Evolutionary conservation across 2,329 filamentous ascomycete species (phyloP).

Genomic region (Ophiostoma quercus): DNA sequence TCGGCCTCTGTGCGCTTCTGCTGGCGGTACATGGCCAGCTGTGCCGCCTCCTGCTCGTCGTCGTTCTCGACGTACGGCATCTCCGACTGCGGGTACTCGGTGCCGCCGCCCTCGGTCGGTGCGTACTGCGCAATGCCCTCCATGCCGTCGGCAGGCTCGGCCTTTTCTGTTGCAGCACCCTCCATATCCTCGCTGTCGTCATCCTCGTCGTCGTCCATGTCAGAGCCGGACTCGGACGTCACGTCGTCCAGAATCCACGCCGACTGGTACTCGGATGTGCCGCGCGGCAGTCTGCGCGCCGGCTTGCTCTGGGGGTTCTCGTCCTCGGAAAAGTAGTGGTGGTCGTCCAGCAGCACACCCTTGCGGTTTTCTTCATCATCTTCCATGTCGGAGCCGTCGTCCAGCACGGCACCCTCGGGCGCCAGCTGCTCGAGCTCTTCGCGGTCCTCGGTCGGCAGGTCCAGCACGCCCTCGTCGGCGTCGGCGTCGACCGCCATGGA

Average conservation of each 20-base stretch:
- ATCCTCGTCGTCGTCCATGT: constrained; percentile 61
- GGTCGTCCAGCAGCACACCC: constrained; percentile 89
- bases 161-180: constrained; percentile 51
- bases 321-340: constrained; percentile 96
- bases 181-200: constrained; percentile 44
- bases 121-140: constrained; percentile 62
- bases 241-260: constrained; percentile 83
- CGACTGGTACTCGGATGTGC: constrained; percentile 89
- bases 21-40: constrained; percentile 75
- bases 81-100: constrained; percentile 90
- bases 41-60: constrained; percentile 70
- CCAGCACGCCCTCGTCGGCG: constrained; percentile 50
- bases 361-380: constrained; percentile 54
- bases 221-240: constrained; percentile 76
- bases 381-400: constrained; percentile 32
- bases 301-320: constrained; percentile 55
- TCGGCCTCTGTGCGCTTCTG: constrained; percentile 77
- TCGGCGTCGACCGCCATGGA: constrained; percentile 62
- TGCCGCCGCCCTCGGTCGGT: constrained; percentile 62
- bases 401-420: constrained; percentile 77
- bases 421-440: constrained; percentile 81
- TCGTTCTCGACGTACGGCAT: constrained; percentile 75
- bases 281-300: constrained; percentile 76
- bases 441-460: constrained; percentile 68
- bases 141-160: constrained; percentile 66